A percentile compares a stretch with the other conserved stretches of the same genome.
phyloP scores from a whole-genome alignment of 257 asterid genomes.

The Salvia hispanica region DNA sequence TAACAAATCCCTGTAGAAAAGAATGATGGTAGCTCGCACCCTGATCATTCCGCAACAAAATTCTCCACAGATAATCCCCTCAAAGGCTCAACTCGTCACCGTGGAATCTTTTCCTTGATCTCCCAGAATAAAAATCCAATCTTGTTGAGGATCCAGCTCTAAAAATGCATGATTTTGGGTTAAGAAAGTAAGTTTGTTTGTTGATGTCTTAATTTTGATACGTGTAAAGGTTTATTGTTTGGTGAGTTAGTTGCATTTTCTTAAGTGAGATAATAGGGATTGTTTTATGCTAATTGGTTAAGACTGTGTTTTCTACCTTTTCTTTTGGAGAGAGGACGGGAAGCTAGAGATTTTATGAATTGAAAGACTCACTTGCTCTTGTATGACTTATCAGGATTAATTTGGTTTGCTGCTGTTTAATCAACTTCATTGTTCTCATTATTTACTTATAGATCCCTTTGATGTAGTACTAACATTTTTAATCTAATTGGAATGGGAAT shows the following conservation, averaged over 20 bases:
- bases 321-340: background rate
- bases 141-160: constrained; percentile 11
- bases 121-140: background rate
- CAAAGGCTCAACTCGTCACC: constrained; percentile 4
- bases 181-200: background rate
- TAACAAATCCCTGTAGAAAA: too few relatives aligned
- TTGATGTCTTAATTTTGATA: constrained; percentile 23
- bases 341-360: constrained; percentile 5
- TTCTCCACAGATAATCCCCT: background rate
- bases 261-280: background rate
- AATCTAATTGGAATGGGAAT: too few relatives aligned
- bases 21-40: too few relatives aligned
- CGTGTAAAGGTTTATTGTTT: background rate
- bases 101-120: background rate
- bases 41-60: background rate
- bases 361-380: background rate
- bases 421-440: background rate
- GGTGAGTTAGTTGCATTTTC: background rate
- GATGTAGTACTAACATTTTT: too few relatives aligned
- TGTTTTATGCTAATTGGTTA: background rate
- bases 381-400: background rate
- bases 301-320: too few relatives aligned
- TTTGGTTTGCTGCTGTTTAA: too few relatives aligned
- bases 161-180: constrained; percentile 71
- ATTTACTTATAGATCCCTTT: too few relatives aligned